phyloP scores from a whole-genome alignment of 2,329 filamentous ascomycete species.

The Pseudocercospora eumusae region DNA sequence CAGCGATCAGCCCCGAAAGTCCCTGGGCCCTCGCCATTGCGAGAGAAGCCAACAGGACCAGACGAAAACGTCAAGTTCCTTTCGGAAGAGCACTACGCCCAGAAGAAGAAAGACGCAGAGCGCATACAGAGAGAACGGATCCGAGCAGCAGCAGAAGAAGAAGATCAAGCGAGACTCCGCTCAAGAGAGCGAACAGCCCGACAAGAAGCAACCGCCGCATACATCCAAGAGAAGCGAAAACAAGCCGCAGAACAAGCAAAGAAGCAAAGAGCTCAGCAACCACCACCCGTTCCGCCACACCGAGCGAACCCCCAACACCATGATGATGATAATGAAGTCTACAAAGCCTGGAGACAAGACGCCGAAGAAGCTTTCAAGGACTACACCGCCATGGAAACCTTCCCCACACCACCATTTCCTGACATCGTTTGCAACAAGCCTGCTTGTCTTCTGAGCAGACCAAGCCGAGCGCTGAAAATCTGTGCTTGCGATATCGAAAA shows the following conservation, averaged over 20 bases:
- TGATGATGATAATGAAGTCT: neutral
- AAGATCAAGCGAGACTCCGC: neutral
- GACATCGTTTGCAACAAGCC: constrained; percentile 7
- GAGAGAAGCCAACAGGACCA: neutral
- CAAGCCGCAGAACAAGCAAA: neutral
- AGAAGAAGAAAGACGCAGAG: neutral
- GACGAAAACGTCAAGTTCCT: neutral
- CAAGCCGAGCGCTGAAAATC: constrained; percentile 7
- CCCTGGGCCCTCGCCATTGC: neutral
- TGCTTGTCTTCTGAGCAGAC: neutral
- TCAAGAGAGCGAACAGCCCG: neutral
- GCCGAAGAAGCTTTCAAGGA: constrained; percentile 15
- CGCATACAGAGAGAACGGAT: neutral
- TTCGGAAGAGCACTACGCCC: neutral
- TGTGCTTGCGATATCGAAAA: constrained; percentile 17
- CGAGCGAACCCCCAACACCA: neutral
- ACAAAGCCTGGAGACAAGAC: constrained; percentile 15
- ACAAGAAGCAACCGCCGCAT: neutral
- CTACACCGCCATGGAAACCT: constrained; percentile 11
- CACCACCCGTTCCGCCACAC: neutral
- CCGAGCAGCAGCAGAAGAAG: neutral
- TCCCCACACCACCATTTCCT: constrained; percentile 15
- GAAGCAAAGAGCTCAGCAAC: neutral
- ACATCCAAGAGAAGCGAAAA: neutral
- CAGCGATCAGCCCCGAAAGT: neutral